A percentile compares a stretch with the other conserved stretches of the same genome.
phyloP scores from a whole-genome alignment of 2,329 filamentous ascomycete species.

The Orbilia blumenaviensis region DNA sequence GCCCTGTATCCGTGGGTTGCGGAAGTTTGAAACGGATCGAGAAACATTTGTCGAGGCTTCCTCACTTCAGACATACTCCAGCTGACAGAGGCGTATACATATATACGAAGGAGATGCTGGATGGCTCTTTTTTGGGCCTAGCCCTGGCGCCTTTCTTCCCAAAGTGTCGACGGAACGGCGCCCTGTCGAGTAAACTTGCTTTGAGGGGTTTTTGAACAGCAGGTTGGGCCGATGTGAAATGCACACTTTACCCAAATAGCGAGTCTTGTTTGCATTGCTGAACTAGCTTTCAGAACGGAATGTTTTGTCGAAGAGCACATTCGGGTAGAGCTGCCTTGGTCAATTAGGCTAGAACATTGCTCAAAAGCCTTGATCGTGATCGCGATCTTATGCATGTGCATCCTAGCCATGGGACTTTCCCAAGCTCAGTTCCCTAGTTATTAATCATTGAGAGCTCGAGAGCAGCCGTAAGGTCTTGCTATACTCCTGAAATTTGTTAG shows the following conservation, averaged over 20 bases:
- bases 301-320: neutral
- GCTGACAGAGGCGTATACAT: too few species aligned
- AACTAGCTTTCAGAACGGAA: neutral
- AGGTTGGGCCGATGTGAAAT: conserved; percentile 18
- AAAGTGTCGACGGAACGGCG: conserved; percentile 16
- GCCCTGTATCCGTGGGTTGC: neutral
- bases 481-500: too few species aligned
- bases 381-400: too few species aligned
- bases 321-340: neutral
- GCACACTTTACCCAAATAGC: neutral
- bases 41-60: conserved; percentile 35
- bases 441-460: too few species aligned
- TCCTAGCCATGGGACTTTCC: too few species aligned
- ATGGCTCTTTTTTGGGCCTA: conserved; percentile 1
- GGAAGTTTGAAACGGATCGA: conserved; percentile 36
- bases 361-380: too few species aligned
- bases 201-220: conserved; percentile 4
- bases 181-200: conserved; percentile 44
- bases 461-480: too few species aligned
- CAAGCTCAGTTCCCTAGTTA: too few species aligned
- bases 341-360: too few species aligned
- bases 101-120: too few species aligned
- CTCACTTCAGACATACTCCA: too few species aligned
- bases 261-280: neutral
- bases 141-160: neutral